Evolutionary conservation across 1,284 basidiomycete genomes (phyloP).

Genomic region (Termitomyces sp.): DNA sequence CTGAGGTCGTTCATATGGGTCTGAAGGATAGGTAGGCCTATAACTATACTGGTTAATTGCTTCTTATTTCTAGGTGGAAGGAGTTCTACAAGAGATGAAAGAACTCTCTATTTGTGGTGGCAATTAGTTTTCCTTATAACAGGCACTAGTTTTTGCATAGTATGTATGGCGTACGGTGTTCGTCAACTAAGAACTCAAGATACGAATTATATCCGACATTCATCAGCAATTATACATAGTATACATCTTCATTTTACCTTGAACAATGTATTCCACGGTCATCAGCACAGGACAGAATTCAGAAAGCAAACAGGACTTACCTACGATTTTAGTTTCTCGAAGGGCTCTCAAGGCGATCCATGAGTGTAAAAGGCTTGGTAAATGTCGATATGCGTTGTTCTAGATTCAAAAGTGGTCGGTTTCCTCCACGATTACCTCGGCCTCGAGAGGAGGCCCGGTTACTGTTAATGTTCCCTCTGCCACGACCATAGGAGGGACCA

Average conservation of each 20-base stretch:
- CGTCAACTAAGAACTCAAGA: not conserved
- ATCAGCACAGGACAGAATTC: not conserved
- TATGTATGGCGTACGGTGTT: not conserved
- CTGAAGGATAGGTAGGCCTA: conserved; percentile 11
- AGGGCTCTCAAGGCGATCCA: conserved; percentile 18
- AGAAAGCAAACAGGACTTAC: not conserved
- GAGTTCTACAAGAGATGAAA: conserved; percentile 92
- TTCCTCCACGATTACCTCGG: conserved; percentile 14
- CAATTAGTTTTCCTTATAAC: conserved; percentile 24
- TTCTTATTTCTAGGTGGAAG: conserved; percentile 61
- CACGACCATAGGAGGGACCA: conserved; percentile 1
- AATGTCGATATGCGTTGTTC: conserved; percentile 21
- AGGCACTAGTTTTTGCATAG: not conserved
- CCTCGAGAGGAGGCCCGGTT: conserved; percentile 10
- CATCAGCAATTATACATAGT: not conserved
- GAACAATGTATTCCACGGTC: not conserved
- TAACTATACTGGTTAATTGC: conserved; percentile 7
- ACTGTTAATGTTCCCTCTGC: conserved; percentile 2
- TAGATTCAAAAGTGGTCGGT: conserved; percentile 11
- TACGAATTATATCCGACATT: not conserved
- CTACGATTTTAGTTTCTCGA: not conserved
- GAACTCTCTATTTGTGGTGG: conserved; percentile 87
- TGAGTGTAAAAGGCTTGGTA: conserved; percentile 12
- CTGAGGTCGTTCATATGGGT: conserved; percentile 2
- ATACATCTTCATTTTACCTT: not conserved